Percentiles rank a stretch among this genome's conserved stretches.
Conservation (phyloP, 805 yeast species). For the Saturnispora bothae region DNA sequence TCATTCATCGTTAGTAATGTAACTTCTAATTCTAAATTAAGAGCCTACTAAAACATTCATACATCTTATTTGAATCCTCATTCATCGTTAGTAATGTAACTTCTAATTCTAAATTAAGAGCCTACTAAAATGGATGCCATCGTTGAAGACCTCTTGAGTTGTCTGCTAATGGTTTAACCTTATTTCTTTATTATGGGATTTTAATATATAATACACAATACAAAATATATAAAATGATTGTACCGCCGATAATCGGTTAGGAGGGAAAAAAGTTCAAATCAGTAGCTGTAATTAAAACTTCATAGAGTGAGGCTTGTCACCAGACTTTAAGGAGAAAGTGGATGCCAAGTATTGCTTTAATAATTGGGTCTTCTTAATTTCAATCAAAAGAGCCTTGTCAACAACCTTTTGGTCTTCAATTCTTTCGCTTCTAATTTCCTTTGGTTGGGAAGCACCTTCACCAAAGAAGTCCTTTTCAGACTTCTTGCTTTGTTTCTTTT, state of each 20-base stretch:
- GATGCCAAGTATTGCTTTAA: constrained; percentile 94
- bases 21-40: too few relatives aligned
- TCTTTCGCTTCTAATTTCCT: constrained; percentile 88
- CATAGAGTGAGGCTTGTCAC: constrained; percentile 98
- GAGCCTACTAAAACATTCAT: too few relatives aligned
- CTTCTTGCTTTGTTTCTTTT: constrained; percentile 64
- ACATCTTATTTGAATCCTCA: too few relatives aligned
- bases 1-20: too few relatives aligned
- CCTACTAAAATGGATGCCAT: too few relatives aligned
- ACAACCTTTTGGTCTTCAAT: constrained; percentile 94
- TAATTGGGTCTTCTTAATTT: constrained; percentile 95
- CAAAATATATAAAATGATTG: constrained; percentile 1
- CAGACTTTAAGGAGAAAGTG: constrained; percentile 92
- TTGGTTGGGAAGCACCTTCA: constrained; percentile 58
- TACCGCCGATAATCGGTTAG: constrained; percentile 7
- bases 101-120: too few relatives aligned
- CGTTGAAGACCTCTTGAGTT: too few relatives aligned
- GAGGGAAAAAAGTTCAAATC: neutral
- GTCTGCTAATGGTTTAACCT: too few relatives aligned
- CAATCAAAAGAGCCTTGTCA: constrained; percentile 85
- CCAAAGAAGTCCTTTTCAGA: constrained; percentile 90
- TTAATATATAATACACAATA: constrained; percentile 4
- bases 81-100: too few relatives aligned
- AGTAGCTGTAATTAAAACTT: constrained; percentile 58
- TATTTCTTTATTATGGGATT: neutral